Percentiles rank a stretch among this genome's conserved stretches.
Evolutionary conservation across 176 grass and related monocot genomes (phyloP).

Genomic region (Aegilops longissima): DNA sequence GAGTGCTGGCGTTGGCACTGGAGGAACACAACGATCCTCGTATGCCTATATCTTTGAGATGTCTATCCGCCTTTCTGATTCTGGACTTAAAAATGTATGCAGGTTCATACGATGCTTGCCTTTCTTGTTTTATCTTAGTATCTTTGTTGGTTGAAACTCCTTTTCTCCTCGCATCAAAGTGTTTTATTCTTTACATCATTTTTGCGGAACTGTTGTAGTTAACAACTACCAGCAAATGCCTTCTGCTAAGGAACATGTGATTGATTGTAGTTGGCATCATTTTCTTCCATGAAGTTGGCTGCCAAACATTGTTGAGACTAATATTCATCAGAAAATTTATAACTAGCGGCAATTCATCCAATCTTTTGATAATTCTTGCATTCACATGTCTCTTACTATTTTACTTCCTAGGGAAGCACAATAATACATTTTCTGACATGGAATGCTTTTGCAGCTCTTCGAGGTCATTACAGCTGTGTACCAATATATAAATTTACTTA

Average conservation of each 20-base stretch:
- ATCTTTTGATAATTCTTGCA: not conserved
- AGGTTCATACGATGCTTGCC: slow-evolving; percentile 16
- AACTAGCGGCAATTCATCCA: not conserved
- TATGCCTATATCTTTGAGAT: slow-evolving; percentile 85
- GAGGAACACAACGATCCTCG: slow-evolving; percentile 69
- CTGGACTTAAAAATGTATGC: slow-evolving; percentile 88
- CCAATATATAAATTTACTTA: slow-evolving; percentile 84
- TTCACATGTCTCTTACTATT: not conserved
- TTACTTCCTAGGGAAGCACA: not conserved
- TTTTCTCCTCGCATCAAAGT: not conserved
- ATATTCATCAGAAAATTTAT: not conserved
- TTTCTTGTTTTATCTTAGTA: slow-evolving; percentile 27
- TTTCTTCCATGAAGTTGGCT: not conserved
- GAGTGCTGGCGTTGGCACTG: slow-evolving; percentile 78
- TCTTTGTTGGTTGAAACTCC: slow-evolving; percentile 1
- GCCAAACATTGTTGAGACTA: not conserved
- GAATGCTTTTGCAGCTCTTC: slow-evolving; percentile 55
- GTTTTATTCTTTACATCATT: not conserved
- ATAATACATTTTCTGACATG: not conserved
- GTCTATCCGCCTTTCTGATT: slow-evolving; percentile 75
- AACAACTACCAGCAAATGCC: slow-evolving; percentile 13
- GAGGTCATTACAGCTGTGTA: slow-evolving; percentile 71
- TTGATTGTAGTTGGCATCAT: not conserved
- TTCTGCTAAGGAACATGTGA: slow-evolving; percentile 10
- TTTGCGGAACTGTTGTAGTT: not conserved